Evolutionary conservation across 495 filamentous ascomycete genomes (phyloP), one percentile per base, ranked within the genome.

Genomic region (Amphirosellinia nigrospora): DNA sequence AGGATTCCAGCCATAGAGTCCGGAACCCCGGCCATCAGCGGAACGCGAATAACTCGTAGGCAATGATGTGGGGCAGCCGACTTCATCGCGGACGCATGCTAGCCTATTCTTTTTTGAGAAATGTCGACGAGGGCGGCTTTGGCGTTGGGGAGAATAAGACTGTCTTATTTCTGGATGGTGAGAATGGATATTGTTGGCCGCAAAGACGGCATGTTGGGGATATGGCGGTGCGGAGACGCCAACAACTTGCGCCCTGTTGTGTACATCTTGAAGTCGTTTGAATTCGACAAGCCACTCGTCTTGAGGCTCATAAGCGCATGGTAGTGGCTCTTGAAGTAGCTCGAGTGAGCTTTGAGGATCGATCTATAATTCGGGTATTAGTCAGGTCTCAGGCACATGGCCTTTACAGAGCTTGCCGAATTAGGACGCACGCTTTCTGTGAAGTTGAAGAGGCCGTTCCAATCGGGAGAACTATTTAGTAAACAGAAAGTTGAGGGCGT

Each of bases 371-470:
- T 15, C 5, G 9, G 10, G 8, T 15, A n/a, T 50, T 64, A 64
- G 36, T 8, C 9, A 4, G 45, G 16, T 38, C 4, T n/a, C 26
- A 19, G 2, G 0, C 8, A 19, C 13, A 26, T 4, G 28, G 15
- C 21, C 60, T 26, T 13, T 16, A 6, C 10, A 21, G 23, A 36
- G 46, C 34, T 0, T 32, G 16, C 13, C 16, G 13, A 28, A 13
- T 30, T 43, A 4, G 21, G 16, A 53, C 46, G 34, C 26, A 66
- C 64, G 34, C 13, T 56, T 43, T 66, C 64, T 43, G 26, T 43
- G 23, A 64, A 39, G n/a, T 56, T 50, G 23, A 53, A 43, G 6
- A 66, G 9, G n/a, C 38, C 21, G 21, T 66, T 50, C 64, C 64
- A 66, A 7, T 32, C 34, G 6, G n/a, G 28, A 16, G 34, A 15